A percentile compares a stretch with the other conserved stretches of the same genome.
phyloP scores from a whole-genome alignment of 2,329 filamentous ascomycete genomes.

The Cercospora sp. region DNA sequence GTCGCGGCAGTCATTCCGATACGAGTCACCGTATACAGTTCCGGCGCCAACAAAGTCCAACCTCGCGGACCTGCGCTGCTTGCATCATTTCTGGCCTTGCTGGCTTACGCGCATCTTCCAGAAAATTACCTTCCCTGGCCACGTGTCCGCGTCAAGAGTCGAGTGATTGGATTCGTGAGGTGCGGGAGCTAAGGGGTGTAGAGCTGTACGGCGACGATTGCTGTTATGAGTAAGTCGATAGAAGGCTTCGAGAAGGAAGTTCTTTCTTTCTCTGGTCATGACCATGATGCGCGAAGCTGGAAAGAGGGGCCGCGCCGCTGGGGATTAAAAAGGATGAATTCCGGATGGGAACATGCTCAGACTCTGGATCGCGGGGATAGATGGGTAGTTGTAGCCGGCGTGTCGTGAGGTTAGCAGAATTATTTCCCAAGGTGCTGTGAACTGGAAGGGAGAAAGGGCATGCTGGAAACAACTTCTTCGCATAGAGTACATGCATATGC shows the following conservation, averaged over 20 bases:
- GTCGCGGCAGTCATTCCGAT: neutral
- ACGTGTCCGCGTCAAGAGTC: neutral
- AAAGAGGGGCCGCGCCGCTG: neutral
- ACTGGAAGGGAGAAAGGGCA: too few relatives aligned
- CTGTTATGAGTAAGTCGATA: constrained; percentile 7
- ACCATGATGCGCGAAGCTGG: neutral
- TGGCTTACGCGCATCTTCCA: neutral
- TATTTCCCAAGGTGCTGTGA: too few relatives aligned
- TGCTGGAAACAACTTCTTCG: neutral
- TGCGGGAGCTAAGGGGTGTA: constrained; percentile 9
- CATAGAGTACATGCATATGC: constrained; percentile 1
- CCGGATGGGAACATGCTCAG: neutral
- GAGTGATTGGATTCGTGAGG: neutral
- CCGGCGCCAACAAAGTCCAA: too few relatives aligned
- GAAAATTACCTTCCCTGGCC: neutral
- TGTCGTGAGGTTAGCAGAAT: neutral
- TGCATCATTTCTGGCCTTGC: too few relatives aligned
- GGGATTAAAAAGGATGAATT: neutral
- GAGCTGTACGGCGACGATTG: constrained; percentile 10
- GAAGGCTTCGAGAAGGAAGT: constrained; percentile 10
- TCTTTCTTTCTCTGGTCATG: neutral
- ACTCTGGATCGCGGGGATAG: neutral
- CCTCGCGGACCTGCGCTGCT: too few relatives aligned
- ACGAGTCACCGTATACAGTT: neutral
- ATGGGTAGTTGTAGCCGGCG: neutral